Evolutionary conservation across 257 asterid genomes (phyloP).

Genomic region (Solanum pennellii): DNA sequence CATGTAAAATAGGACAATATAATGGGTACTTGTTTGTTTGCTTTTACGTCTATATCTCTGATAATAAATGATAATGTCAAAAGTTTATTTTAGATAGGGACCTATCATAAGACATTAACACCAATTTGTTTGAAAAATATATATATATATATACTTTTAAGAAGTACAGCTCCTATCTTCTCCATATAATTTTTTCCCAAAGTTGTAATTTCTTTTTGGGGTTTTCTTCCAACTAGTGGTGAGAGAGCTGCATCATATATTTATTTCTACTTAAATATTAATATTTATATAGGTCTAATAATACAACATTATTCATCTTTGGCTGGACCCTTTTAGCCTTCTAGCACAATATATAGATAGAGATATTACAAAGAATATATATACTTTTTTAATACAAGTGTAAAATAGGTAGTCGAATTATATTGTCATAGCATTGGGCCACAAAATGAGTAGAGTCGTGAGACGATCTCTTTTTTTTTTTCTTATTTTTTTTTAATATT

Average conservation of each 20-base stretch:
- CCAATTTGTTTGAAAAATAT: background rate
- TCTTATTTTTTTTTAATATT: no score
- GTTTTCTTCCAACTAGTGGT: background rate
- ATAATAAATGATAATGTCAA: background rate
- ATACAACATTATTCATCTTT: background rate
- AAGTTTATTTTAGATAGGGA: background rate
- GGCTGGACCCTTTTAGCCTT: background rate
- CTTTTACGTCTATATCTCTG: background rate
- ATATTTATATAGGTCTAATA: background rate
- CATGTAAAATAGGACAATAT: background rate
- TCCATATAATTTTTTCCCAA: background rate
- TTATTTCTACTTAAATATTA: background rate
- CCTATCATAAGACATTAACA: background rate
- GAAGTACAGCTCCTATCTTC: background rate
- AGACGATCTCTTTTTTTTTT: no score
- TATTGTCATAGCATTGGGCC: no score
- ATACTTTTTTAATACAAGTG: no score
- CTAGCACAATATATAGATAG: background rate
- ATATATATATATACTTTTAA: background rate
- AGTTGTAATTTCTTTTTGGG: background rate
- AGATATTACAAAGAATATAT: background rate
- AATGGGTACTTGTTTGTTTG: background rate
- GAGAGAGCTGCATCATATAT: background rate
- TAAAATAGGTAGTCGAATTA: background rate
- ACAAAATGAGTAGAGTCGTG: no score